These are phyloP conservation scores for Tothia fuscella DNA, from an alignment of 2,329 filamentous ascomycete genomes.

Conservation along the genomic window DNA sequence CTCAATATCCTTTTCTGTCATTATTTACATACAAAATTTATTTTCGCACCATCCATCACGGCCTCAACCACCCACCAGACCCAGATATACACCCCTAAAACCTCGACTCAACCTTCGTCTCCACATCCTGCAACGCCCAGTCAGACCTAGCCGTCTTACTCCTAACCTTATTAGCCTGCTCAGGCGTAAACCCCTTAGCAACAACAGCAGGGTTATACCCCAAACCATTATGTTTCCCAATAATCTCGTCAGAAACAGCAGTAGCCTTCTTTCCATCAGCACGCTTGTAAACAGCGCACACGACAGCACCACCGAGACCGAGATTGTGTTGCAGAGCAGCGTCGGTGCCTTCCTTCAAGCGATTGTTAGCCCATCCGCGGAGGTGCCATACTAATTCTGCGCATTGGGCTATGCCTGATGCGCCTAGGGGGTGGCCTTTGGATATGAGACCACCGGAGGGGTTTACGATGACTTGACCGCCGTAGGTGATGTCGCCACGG, in stretches of 20 bases:
- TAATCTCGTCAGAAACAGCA: conserved; percentile 47
- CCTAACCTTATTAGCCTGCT: conserved; percentile 56
- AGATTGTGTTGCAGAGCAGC: conserved; percentile 85
- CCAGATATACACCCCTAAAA: conserved; percentile 34
- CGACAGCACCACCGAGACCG: conserved; percentile 78
- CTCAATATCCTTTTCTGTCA: no score
- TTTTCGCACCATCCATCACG: background rate
- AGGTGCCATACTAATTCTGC: conserved; percentile 93
- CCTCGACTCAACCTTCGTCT: conserved; percentile 60
- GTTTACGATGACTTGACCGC: conserved; percentile 71
- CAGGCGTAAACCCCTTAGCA: conserved; percentile 76
- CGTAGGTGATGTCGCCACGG: conserved; percentile 81
- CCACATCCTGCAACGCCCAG: conserved; percentile 68
- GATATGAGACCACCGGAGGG: conserved; percentile 90
- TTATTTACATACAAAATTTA: background rate
- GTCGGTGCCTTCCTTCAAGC: conserved; percentile 54
- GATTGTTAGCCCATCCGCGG: conserved; percentile 90
- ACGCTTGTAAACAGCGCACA: conserved; percentile 79
- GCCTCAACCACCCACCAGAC: no score
- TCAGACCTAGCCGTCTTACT: conserved; percentile 54
- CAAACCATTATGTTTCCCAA: conserved; percentile 55
- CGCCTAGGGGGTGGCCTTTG: conserved; percentile 89
- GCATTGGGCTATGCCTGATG: conserved; percentile 90
- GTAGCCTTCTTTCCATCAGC: conserved; percentile 60
- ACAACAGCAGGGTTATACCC: conserved; percentile 89